Base-by-base conservation (phyloP, 768 basidiomycete genomes). In the Tephrocybe sp. region DNA sequence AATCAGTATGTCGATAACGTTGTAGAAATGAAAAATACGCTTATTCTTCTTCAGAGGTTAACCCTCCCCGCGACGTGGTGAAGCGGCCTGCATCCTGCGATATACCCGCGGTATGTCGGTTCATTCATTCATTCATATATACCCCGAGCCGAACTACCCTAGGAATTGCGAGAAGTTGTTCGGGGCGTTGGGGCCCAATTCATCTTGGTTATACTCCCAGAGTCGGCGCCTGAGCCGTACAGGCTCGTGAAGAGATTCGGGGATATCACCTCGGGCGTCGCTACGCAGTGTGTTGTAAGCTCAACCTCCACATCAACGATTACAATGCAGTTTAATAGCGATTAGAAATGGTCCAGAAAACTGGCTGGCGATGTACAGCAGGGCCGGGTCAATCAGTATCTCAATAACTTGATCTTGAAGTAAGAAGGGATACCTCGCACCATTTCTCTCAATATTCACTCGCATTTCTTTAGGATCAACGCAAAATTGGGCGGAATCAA, bases 401-500 rank as follows among this genome's bases (percentile, higher is more conserved):
- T 71, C 38, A 84, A 82, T 12, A 86, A 85, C 48, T 72, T 84
- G 0, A 78, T 79, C 44, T 61, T 85, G 11, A 85, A 87, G 84
- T 85, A 55, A 30, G 47, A 55, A 30, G 47, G 26, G 39, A 49
- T 9, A 34, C 49, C 49, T 33, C 19, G 26, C 10, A 36, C 32
- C 22, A 49, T 42, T 26, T 17, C 19, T 23, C 19, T 20, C 10
- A 31, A 4, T 26, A 7, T 7, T 26, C 26, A n/a, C n/a, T n/a
- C n/a, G n/a, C 26, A 26, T 4, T 3, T 26, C 7, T 30, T 13
- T 38, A 87, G 84, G 58, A 73, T 87, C 51, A 86, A 86, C 41
- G 81, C 79, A 0, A 83, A 84, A 59, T 71, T 86, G 0, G 85
- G 84, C 2, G 84, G 85, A 1, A 74, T 83, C 55, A 87, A 85